These are phyloP conservation scores for Pleurotus tuoliensis DNA, from an alignment of 768 basidiomycete genomes.

Conservation along the genomic window DNA sequence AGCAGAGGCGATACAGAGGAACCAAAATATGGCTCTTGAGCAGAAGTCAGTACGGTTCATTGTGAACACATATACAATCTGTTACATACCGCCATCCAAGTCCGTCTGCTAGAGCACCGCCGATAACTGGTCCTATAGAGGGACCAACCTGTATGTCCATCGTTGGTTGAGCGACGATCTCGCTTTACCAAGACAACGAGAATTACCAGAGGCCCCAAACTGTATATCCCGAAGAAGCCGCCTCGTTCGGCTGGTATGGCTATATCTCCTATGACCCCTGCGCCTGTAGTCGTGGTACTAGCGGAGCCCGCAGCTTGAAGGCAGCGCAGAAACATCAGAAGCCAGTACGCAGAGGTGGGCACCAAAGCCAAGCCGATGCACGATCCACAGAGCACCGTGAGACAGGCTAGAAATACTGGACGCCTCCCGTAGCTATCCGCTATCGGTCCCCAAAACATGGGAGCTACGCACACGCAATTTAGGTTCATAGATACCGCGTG, in stretches of 20 bases:
- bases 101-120: conserved; percentile 51
- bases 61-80: not conserved
- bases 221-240: conserved; percentile 66
- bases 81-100: conserved; percentile 61
- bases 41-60: not conserved
- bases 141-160: conserved; percentile 46
- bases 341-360: conserved; percentile 64
- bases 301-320: conserved; percentile 78
- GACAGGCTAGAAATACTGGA: conserved; percentile 57
- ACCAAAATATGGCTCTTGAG: conserved; percentile 59
- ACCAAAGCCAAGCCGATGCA: conserved; percentile 58
- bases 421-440: conserved; percentile 66
- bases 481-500: too few relatives aligned
- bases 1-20: conserved; percentile 46
- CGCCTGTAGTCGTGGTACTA: conserved; percentile 55
- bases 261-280: conserved; percentile 79
- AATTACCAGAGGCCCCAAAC: conserved; percentile 49
- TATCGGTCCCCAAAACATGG: conserved; percentile 57
- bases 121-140: conserved; percentile 54
- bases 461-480: not conserved
- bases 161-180: not conserved
- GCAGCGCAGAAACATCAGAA: conserved; percentile 75
- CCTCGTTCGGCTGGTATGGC: conserved; percentile 70
- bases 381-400: conserved; percentile 58
- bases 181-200: too few relatives aligned